Evolutionary conservation across 441 rosid genomes (phyloP).

Genomic region (Lagerstroemia fauriei): DNA sequence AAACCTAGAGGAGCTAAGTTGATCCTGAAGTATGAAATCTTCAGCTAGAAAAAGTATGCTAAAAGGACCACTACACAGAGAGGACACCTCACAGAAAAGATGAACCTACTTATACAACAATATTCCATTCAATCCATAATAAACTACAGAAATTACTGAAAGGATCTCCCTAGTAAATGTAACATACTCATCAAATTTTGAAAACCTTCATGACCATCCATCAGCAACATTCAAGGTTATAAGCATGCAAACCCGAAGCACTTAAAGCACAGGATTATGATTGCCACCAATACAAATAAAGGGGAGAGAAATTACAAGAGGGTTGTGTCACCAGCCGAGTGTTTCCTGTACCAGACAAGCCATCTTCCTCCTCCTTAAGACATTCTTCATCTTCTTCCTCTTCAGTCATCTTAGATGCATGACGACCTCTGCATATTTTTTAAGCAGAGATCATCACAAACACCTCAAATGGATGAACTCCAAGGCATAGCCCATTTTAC

Average conservation of each 20-base stretch:
- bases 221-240: background rate
- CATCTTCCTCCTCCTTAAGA: slow-evolving; percentile 91
- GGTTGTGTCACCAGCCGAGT: slow-evolving; percentile 89
- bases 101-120: background rate
- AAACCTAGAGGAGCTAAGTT: background rate
- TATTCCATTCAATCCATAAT: too few relatives aligned
- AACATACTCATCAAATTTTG: background rate
- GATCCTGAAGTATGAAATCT: background rate
- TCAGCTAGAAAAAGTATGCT: background rate
- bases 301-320: slow-evolving; percentile 59
- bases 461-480: background rate
- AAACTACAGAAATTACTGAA: background rate
- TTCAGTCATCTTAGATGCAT: slow-evolving; percentile 89
- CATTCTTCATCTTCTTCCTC: slow-evolving; percentile 98
- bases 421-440: slow-evolving; percentile 64
- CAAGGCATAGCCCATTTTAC: background rate
- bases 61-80: background rate
- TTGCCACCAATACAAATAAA: background rate
- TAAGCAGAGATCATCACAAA: background rate
- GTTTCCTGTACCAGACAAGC: slow-evolving; percentile 71
- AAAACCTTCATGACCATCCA: background rate
- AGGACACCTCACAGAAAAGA: background rate
- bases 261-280: background rate
- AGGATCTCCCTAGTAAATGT: background rate
- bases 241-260: background rate